These are phyloP conservation scores for Colletotrichum plurivorum DNA, from an alignment of 2,329 filamentous ascomycete species.

Conservation along the genomic window DNA sequence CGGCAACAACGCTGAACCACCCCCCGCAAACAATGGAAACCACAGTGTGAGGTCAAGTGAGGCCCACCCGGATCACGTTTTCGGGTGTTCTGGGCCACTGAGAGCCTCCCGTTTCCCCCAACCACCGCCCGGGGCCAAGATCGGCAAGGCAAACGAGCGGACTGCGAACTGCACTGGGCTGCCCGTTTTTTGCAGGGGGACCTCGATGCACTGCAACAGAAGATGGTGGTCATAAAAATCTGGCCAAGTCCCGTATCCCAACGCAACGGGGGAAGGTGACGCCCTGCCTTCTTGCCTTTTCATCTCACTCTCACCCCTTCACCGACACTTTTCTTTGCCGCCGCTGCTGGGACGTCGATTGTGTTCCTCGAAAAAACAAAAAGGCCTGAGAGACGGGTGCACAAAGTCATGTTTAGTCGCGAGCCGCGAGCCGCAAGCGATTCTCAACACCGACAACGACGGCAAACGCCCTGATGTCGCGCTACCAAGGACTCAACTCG, in stretches of 20 bases:
- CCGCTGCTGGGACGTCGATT: neutral
- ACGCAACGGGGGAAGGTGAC: slow-evolving; percentile 11
- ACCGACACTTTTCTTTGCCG: neutral
- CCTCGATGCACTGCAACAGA: neutral
- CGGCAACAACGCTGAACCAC: slow-evolving; percentile 1
- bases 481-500: slow-evolving; percentile 37
- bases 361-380: neutral
- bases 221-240: slow-evolving; percentile 6
- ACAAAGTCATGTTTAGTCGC: slow-evolving; percentile 33
- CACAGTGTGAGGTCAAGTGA: slow-evolving; percentile 9
- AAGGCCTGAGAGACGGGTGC: neutral
- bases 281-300: neutral
- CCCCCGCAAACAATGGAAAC: slow-evolving; percentile 13
- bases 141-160: slow-evolving; percentile 17
- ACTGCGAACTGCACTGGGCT: slow-evolving; percentile 3
- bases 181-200: neutral
- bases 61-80: slow-evolving; percentile 36
- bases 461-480: slow-evolving; percentile 34
- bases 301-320: slow-evolving; percentile 6
- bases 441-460: slow-evolving; percentile 14
- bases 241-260: slow-evolving; percentile 4
- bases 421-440: slow-evolving; percentile 11
- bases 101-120: slow-evolving; percentile 12
- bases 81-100: slow-evolving; percentile 18
- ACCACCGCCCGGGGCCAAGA: slow-evolving; percentile 33